Evolutionary conservation across 1,284 basidiomycete species (phyloP).

Genomic region (Gymnopus androsaceus): DNA sequence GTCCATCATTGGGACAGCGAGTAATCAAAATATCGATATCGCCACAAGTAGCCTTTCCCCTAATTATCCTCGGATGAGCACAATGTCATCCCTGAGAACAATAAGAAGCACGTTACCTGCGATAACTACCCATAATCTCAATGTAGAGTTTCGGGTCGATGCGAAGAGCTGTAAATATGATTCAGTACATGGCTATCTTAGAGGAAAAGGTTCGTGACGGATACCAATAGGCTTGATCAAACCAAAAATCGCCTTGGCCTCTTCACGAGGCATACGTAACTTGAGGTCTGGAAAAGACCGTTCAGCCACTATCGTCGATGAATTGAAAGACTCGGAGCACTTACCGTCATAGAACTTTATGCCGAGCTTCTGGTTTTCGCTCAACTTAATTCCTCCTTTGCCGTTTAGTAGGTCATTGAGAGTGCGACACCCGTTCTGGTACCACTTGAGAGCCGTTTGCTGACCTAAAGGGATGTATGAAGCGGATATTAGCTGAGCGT

Average conservation of each 20-base stretch:
- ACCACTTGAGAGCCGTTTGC: constrained; percentile 71
- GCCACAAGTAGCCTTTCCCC: constrained; percentile 77
- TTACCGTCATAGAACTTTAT: constrained; percentile 76
- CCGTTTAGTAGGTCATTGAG: constrained; percentile 70
- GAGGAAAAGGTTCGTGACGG: not conserved
- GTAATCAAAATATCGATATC: constrained; percentile 92
- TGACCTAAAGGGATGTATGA: constrained; percentile 44
- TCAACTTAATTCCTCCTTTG: constrained; percentile 65
- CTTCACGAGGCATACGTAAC: constrained; percentile 79
- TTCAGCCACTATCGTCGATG: not conserved
- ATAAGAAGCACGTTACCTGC: constrained; percentile 50
- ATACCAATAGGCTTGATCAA: constrained; percentile 70
- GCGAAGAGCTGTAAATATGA: constrained; percentile 49
- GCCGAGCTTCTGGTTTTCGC: constrained; percentile 71
- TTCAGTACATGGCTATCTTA: not conserved
- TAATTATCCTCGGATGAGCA: constrained; percentile 27
- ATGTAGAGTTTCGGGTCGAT: constrained; percentile 76
- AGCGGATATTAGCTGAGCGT: not conserved
- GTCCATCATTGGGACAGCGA: constrained; percentile 69
- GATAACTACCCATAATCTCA: constrained; percentile 89
- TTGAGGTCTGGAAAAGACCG: constrained; percentile 58
- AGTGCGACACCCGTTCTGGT: constrained; percentile 72
- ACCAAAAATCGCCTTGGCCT: constrained; percentile 75
- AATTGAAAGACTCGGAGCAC: constrained; percentile 10
- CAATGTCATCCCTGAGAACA: not conserved